Evolutionary conservation across 2,329 filamentous ascomycete species (phyloP).

Genomic region (Aspergillus melleus): DNA sequence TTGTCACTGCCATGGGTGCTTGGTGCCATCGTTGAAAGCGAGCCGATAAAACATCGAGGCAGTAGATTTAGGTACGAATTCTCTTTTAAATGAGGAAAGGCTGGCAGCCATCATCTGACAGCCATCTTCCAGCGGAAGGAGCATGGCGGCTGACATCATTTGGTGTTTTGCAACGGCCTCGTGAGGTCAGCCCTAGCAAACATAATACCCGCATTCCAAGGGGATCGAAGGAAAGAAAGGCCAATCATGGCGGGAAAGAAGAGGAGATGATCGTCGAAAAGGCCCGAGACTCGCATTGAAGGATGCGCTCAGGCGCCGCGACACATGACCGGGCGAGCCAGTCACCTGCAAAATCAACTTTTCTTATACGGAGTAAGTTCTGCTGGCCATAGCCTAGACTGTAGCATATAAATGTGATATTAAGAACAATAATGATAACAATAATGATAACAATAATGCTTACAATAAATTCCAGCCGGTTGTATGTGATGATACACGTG

Average conservation of each 20-base stretch:
- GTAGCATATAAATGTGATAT: no score
- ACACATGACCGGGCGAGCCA: no score
- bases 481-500: no score
- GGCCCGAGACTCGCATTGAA: no score
- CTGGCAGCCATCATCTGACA: neutral
- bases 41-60: neutral
- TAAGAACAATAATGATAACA: no score
- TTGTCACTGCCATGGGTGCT: neutral
- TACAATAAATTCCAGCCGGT: no score
- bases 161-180: neutral
- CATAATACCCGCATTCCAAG: neutral
- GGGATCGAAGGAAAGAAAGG: neutral
- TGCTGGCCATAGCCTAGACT: no score
- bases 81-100: neutral
- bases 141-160: neutral
- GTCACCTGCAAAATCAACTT: no score
- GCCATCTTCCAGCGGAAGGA: neutral
- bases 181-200: neutral
- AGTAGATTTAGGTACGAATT: neutral
- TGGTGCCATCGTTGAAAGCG: neutral
- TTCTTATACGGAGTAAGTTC: no score
- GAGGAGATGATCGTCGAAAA: neutral
- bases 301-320: no score
- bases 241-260: neutral
- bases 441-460: no score